phyloP scores from a whole-genome alignment of 352 stramenopile species.

The Lagenidium giganteum region DNA sequence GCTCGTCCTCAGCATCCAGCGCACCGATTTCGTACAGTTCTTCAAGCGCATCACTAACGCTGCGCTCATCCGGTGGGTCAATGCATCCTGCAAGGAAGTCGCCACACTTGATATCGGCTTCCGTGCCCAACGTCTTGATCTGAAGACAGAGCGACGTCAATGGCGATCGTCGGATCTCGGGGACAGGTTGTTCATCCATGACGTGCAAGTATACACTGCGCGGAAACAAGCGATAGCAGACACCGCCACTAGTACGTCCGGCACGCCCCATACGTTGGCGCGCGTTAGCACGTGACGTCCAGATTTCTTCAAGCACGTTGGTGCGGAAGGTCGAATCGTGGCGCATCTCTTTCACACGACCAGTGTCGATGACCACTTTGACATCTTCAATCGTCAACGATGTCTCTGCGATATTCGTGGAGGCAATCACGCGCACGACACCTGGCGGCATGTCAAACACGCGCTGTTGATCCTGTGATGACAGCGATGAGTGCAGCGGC shows the following conservation, averaged over 20 bases:
- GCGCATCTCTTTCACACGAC: constrained; percentile 91
- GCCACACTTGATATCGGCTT: constrained; percentile 55
- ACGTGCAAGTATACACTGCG: constrained; percentile 62
- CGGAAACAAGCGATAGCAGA: constrained; percentile 88
- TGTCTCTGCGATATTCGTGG: constrained; percentile 97
- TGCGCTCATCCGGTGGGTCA: constrained; percentile 85
- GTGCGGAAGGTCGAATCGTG: constrained; percentile 80
- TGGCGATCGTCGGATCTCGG: constrained; percentile 95
- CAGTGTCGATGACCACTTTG: constrained; percentile 94
- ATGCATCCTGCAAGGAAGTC: constrained; percentile 90
- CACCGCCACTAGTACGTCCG: constrained; percentile 88
- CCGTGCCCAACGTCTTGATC: constrained; percentile 86
- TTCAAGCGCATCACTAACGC: constrained; percentile 88
- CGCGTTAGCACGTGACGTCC: constrained; percentile 88
- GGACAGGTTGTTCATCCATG: constrained; percentile 80
- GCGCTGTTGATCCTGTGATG: constrained; percentile 88
- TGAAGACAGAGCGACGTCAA: constrained; percentile 95
- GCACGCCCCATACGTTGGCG: constrained; percentile 89
- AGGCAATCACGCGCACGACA: constrained; percentile 91
- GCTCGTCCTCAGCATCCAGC: constrained; percentile 47
- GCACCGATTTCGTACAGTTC: constrained; percentile 89
- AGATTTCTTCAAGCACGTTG: constrained; percentile 87
- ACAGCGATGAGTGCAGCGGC: constrained; percentile 92
- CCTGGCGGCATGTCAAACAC: constrained; percentile 82
- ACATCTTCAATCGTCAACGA: constrained; percentile 95